phyloP scores from a whole-genome alignment of 176 grass and related monocot genomes.

The Phoenix roebelenii region DNA sequence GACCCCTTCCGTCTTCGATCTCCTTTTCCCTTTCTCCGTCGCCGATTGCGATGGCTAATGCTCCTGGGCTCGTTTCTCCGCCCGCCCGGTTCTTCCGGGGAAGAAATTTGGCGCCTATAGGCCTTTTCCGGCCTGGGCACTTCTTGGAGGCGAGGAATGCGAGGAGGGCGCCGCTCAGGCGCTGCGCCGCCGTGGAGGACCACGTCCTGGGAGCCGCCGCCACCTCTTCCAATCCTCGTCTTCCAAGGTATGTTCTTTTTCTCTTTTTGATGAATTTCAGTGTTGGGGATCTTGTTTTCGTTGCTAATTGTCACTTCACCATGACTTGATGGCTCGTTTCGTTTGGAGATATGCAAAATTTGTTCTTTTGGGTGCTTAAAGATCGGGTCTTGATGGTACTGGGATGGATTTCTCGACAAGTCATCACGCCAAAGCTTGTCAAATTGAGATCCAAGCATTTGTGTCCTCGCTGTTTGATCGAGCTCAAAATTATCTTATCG shows the following conservation, averaged over 20 bases:
- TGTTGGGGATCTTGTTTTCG: too few species aligned
- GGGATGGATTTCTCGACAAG: too few species aligned
- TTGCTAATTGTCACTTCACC: too few species aligned
- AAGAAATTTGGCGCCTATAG: conserved; percentile 2
- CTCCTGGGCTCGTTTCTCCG: conserved; percentile 11
- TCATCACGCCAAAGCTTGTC: too few species aligned
- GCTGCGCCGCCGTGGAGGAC: conserved; percentile 19
- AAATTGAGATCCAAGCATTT: too few species aligned
- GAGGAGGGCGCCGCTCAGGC: conserved; percentile 3
- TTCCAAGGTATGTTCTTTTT: conserved; percentile 23
- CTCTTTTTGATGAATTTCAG: not conserved
- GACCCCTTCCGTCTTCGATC: not conserved
- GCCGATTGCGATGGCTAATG: conserved; percentile 5
- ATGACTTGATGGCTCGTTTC: too few species aligned
- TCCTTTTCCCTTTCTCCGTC: not conserved
- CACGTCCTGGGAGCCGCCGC: conserved; percentile 6
- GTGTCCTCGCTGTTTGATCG: too few species aligned
- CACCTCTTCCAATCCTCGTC: conserved; percentile 8
- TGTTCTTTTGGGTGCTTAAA: too few species aligned
- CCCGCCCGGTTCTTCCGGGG: not conserved
- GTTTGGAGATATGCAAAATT: too few species aligned
- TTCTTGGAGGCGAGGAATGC: conserved; percentile 7
- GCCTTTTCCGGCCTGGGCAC: conserved; percentile 12
- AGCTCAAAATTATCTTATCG: too few species aligned
- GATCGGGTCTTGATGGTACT: too few species aligned